These are phyloP conservation scores for Miamiensis avidus DNA, from an alignment of 169 alveolate species.

Conservation along the genomic window DNA sequence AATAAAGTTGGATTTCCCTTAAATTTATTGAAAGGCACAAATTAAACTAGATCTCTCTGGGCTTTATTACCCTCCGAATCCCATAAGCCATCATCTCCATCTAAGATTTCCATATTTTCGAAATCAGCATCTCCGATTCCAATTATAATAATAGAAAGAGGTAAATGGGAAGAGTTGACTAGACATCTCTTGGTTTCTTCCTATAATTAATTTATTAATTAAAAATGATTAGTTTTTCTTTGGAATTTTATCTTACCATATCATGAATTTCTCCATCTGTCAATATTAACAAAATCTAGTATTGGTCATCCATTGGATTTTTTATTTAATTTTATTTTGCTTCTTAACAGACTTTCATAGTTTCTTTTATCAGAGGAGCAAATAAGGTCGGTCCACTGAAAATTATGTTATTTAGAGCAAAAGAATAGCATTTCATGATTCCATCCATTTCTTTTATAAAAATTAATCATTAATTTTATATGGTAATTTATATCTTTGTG, in stretches of 20 bases:
- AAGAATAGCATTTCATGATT: conserved; percentile 52
- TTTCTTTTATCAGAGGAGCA: conserved; percentile 49
- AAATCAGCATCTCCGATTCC: conserved; percentile 79
- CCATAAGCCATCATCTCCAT: conserved; percentile 62
- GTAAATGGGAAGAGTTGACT: conserved; percentile 67
- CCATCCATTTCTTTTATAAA: conserved; percentile 72
- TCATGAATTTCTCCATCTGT: too few relatives aligned
- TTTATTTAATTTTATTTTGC: conserved; percentile 31
- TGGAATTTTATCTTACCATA: conserved; percentile 55
- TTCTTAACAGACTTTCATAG: conserved; percentile 43
- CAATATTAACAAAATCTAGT: conserved; percentile 70
- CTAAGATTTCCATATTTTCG: conserved; percentile 62
- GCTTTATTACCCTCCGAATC: conserved; percentile 57
- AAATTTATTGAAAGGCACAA: conserved; percentile 73
- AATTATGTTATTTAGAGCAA: conserved; percentile 39
- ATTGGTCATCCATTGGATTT: conserved; percentile 60
- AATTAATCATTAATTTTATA: too few relatives aligned
- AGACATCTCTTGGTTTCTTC: conserved; percentile 23
- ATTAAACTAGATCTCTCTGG: conserved; percentile 77
- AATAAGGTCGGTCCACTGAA: conserved; percentile 76
- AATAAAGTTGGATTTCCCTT: conserved; percentile 33
- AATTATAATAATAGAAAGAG: conserved; percentile 71
- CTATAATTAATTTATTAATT: not conserved
- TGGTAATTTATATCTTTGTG: too few relatives aligned
- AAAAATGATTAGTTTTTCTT: conserved; percentile 24